Conservation (phyloP, 345 rosid species). For the Corchorus olitorius region DNA sequence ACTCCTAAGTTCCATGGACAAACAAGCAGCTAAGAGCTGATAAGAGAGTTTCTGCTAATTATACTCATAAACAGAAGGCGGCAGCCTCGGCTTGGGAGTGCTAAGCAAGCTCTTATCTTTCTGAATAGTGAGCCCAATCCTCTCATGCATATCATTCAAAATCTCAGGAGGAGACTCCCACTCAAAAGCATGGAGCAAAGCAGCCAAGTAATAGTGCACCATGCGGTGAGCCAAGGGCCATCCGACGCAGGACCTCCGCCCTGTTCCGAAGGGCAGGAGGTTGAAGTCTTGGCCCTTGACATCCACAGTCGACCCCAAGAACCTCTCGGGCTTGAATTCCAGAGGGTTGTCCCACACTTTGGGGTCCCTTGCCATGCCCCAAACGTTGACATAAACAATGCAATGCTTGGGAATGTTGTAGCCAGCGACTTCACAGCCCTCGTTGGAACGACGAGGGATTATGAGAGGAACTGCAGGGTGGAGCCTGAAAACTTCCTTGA, state of each 20-base stretch:
- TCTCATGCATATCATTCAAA: conserved; percentile 10
- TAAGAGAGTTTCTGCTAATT: too few relatives aligned
- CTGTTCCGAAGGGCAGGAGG: conserved; percentile 51
- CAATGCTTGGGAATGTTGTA: conserved; percentile 28
- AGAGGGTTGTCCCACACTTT: conserved; percentile 26
- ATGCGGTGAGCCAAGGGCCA: conserved; percentile 28
- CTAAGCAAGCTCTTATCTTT: conserved; percentile 24
- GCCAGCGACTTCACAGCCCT: conserved; percentile 25
- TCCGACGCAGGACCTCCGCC: conserved; percentile 40
- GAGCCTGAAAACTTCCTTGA: conserved; percentile 37
- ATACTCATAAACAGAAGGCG: background rate
- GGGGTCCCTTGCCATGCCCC: conserved; percentile 31
- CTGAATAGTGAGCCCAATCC: conserved; percentile 23
- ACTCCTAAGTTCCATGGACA: too few relatives aligned
- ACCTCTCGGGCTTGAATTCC: conserved; percentile 26
- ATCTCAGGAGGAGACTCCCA: conserved; percentile 14
- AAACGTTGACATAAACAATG: conserved; percentile 20
- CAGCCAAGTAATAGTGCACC: conserved; percentile 25
- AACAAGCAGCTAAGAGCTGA: too few relatives aligned
- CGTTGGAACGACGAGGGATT: conserved; percentile 20
- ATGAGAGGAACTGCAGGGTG: conserved; percentile 23
- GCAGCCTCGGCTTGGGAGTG: conserved; percentile 20
- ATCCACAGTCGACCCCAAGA: conserved; percentile 16
- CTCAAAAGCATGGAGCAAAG: conserved; percentile 25
- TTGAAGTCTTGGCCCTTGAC: conserved; percentile 45